phyloP scores from a whole-genome alignment of 129 eudicot species.

The Chrysanthemum lavandulifolium region DNA sequence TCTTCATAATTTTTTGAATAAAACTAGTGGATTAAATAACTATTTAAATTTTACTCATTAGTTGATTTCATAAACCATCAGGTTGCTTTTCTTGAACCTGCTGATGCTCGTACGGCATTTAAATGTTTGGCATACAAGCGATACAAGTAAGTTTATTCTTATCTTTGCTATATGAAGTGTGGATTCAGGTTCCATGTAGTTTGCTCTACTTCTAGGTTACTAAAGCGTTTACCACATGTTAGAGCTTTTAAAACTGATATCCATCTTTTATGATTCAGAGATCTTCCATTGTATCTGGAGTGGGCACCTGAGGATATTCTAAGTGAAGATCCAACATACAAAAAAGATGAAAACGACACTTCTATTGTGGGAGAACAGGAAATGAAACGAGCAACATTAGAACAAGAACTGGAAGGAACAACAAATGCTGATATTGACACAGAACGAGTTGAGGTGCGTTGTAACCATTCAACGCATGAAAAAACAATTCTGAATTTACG shows the following conservation, averaged over 20 bases:
- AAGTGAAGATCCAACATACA: slow-evolving; percentile 27
- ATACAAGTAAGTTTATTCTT: slow-evolving; percentile 64
- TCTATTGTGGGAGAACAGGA: slow-evolving; percentile 45
- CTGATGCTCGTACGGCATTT: slow-evolving; percentile 86
- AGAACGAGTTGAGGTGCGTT: slow-evolving; percentile 76
- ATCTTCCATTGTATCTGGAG: slow-evolving; percentile 81
- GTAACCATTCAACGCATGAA: neutral
- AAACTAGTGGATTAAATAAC: no score
- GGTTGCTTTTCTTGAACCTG: slow-evolving; percentile 86
- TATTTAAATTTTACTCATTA: neutral
- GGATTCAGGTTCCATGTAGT: neutral
- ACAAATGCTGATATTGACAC: slow-evolving; percentile 67
- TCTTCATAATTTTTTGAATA: no score
- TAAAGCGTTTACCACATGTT: slow-evolving; percentile 2
- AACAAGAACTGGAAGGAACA: slow-evolving; percentile 56
- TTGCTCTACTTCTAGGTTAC: slow-evolving; percentile 6
- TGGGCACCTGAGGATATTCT: slow-evolving; percentile 89
- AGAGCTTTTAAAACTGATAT: neutral
- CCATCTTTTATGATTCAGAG: slow-evolving; percentile 43
- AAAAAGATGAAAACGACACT: slow-evolving; percentile 32
- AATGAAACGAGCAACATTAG: slow-evolving; percentile 53
- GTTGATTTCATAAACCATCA: slow-evolving; percentile 29
- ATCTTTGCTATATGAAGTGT: neutral
- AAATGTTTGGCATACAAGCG: slow-evolving; percentile 79
- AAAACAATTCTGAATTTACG: neutral